Conservation (phyloP, 768 basidiomycete species). For the Vararia minispora region DNA sequence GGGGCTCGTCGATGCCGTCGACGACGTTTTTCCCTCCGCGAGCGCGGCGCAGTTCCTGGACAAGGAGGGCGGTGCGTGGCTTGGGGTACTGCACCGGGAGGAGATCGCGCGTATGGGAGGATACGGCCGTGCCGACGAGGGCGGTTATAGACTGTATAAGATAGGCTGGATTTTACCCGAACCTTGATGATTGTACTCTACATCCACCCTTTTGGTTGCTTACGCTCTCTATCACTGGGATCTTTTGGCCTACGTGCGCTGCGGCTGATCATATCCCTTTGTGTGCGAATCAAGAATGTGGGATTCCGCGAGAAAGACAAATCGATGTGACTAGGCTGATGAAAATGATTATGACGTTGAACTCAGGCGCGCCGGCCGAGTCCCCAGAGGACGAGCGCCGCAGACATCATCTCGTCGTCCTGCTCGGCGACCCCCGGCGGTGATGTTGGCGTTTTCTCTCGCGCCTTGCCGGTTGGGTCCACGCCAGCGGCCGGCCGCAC, state of each 20-base stretch:
- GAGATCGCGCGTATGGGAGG: slow-evolving; percentile 39
- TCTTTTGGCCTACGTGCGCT: too few species aligned
- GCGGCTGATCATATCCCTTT: too few species aligned
- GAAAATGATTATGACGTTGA: too few species aligned
- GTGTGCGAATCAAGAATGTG: too few species aligned
- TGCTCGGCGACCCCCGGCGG: slow-evolving; percentile 23
- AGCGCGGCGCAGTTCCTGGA: slow-evolving; percentile 1
- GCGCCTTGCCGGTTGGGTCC: not conserved
- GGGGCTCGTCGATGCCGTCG: slow-evolving; percentile 45
- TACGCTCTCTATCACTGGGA: too few species aligned
- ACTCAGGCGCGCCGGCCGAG: slow-evolving; percentile 21
- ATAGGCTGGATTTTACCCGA: slow-evolving; percentile 65
- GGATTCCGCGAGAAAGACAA: too few species aligned
- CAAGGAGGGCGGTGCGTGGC: slow-evolving; percentile 10
- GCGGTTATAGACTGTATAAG: slow-evolving; percentile 55
- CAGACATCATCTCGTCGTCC: slow-evolving; percentile 62
- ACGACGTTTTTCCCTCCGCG: slow-evolving; percentile 39
- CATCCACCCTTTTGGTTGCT: not conserved
- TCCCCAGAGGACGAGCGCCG: slow-evolving; percentile 58
- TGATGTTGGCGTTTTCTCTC: not conserved
- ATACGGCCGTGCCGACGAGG: slow-evolving; percentile 59
- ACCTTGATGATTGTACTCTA: not conserved
- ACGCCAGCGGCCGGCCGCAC: slow-evolving; percentile 1
- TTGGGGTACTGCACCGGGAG: slow-evolving; percentile 38
- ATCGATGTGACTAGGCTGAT: too few species aligned